phyloP scores from a whole-genome alignment of 805 yeast species.

The Candida germanica region DNA sequence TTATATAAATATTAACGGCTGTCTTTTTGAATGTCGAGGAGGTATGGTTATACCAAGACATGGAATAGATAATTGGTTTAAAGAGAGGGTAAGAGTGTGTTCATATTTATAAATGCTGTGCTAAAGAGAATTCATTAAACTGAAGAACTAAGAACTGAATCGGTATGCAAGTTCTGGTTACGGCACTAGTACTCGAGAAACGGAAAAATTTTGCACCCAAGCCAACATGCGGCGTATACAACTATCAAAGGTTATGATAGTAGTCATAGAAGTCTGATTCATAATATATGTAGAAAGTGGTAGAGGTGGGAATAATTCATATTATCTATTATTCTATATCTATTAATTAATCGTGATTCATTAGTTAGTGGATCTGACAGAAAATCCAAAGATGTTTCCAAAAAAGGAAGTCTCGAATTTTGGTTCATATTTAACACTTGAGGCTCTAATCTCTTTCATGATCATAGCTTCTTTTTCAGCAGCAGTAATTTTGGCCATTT shows the following conservation, averaged over 20 bases:
- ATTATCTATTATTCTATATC: constrained; percentile 8
- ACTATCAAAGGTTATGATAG: too few species aligned
- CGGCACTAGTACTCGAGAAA: too few species aligned
- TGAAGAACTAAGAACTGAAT: too few species aligned
- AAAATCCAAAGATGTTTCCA: constrained; percentile 40
- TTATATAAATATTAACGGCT: constrained; percentile 48
- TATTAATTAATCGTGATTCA: neutral
- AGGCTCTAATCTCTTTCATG: constrained; percentile 42
- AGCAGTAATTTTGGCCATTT: constrained; percentile 27
- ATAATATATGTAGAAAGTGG: too few species aligned
- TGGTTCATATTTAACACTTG: constrained; percentile 31
- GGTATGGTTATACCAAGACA: constrained; percentile 33
- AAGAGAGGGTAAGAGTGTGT: constrained; percentile 30
- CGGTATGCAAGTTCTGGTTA: too few species aligned
- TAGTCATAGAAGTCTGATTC: too few species aligned
- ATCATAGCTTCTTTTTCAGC: constrained; percentile 45
- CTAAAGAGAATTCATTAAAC: too few species aligned
- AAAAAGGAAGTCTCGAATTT: constrained; percentile 41
- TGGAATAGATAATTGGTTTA: constrained; percentile 49
- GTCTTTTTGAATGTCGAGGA: constrained; percentile 41
- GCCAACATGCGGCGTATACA: too few species aligned
- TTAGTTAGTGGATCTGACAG: constrained; percentile 20
- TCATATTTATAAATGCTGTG: too few species aligned
- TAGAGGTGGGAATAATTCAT: neutral
- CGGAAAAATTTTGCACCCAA: too few species aligned